Evolutionary conservation across 164 flowering plant species (phyloP).

Genomic region (Piper betle): DNA sequence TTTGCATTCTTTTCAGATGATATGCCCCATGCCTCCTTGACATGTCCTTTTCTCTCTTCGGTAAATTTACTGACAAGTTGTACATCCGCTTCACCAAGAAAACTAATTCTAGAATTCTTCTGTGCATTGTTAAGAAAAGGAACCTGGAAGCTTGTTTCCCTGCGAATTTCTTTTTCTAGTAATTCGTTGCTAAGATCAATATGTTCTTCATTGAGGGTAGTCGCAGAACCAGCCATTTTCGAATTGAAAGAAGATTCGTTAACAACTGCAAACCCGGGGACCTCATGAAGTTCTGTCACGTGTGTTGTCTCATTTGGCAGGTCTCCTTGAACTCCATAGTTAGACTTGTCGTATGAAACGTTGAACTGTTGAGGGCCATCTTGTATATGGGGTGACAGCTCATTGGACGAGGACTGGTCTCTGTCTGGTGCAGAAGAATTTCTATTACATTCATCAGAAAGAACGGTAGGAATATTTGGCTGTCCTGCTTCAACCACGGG

Average conservation of each 20-base stretch:
- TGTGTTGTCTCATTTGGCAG: slow-evolving; percentile 31
- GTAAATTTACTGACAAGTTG: slow-evolving; percentile 1
- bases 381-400: slow-evolving; percentile 4
- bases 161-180: slow-evolving; percentile 19
- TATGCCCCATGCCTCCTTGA: neutral
- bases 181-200: slow-evolving; percentile 13
- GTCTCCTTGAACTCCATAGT: slow-evolving; percentile 21
- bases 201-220: slow-evolving; percentile 15
- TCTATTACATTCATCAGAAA: too few relatives aligned
- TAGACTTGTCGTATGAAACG: slow-evolving; percentile 35
- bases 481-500: too few relatives aligned
- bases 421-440: too few relatives aligned
- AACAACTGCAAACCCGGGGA: slow-evolving; percentile 38
- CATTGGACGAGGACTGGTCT: too few relatives aligned
- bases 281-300: slow-evolving; percentile 40
- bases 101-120: slow-evolving; percentile 15
- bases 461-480: too few relatives aligned
- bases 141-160: slow-evolving; percentile 21
- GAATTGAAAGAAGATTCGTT: slow-evolving; percentile 28
- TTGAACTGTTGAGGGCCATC: slow-evolving; percentile 28
- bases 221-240: slow-evolving; percentile 6
- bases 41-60: neutral
- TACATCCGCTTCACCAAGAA: slow-evolving; percentile 1
- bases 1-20: neutral
- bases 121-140: slow-evolving; percentile 8